Conservation (phyloP, 306 rosid genomes). For the Begonia peltatifolia region DNA sequence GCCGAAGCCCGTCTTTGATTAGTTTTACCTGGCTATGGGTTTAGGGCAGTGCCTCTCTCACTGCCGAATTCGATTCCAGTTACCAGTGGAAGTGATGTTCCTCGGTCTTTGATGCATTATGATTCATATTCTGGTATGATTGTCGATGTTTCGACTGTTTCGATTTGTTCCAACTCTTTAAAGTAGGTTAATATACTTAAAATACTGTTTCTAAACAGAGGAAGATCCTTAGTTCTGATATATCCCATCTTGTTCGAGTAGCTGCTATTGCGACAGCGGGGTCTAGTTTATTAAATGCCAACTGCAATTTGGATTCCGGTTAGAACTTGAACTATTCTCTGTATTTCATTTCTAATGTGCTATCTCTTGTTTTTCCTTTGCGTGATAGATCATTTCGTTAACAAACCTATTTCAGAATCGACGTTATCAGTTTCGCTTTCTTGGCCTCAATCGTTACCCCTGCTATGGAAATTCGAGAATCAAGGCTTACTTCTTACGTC, state of each 20-base stretch:
- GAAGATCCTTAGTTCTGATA: slow-evolving; percentile 9
- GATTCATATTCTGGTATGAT: slow-evolving; percentile 31
- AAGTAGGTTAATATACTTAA: too few relatives aligned
- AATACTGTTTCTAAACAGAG: slow-evolving; percentile 17
- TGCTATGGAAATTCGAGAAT: slow-evolving; percentile 14
- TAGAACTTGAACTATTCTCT: slow-evolving; percentile 5
- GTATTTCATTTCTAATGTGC: background rate
- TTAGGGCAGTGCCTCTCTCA: too few relatives aligned
- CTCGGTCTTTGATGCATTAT: slow-evolving; percentile 6
- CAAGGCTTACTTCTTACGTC: slow-evolving; percentile 6
- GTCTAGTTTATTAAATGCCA: slow-evolving; percentile 17
- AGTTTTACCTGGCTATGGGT: too few relatives aligned
- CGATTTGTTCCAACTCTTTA: background rate
- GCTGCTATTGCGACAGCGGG: slow-evolving; percentile 35
- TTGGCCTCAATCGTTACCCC: slow-evolving; percentile 11
- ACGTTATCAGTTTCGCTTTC: slow-evolving; percentile 18
- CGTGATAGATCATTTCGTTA: background rate
- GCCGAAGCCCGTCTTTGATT: too few relatives aligned
- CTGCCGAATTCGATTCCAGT: too few relatives aligned
- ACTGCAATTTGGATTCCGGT: slow-evolving; percentile 15
- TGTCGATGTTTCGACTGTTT: background rate
- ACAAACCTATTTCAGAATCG: slow-evolving; percentile 21
- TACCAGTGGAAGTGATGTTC: background rate
- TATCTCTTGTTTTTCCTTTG: background rate
- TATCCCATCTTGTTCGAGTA: slow-evolving; percentile 18